phyloP scores from a whole-genome alignment of 257 asterid genomes.

The Plantago major region DNA sequence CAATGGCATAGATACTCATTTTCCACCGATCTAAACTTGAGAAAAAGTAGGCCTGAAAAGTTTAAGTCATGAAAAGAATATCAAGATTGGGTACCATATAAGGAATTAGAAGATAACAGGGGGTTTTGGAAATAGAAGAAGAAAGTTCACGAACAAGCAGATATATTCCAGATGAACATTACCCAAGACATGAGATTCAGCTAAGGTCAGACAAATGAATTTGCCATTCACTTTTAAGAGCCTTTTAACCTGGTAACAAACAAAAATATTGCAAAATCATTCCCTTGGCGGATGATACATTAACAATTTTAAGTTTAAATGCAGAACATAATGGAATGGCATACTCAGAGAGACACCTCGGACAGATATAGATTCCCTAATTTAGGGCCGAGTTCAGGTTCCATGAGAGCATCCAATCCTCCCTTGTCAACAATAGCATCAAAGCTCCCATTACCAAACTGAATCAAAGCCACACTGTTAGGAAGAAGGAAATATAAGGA shows the following conservation, averaged over 20 bases:
- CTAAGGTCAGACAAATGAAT: conserved; percentile 86
- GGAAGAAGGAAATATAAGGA: conserved; percentile 14
- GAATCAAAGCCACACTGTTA: conserved; percentile 25
- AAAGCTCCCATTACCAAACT: conserved; percentile 66
- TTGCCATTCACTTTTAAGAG: conserved; percentile 69
- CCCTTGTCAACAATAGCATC: conserved; percentile 82
- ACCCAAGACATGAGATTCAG: conserved; percentile 90
- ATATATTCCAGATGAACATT: conserved; percentile 23
- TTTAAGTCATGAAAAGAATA: conserved; percentile 12
- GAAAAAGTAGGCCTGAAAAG: conserved; percentile 63
- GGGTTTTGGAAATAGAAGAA: background rate
- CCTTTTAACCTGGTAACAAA: conserved; percentile 67
- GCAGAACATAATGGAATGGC: conserved; percentile 7
- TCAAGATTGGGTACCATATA: conserved; percentile 20
- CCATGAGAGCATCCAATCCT: conserved; percentile 99
- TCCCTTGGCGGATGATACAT: conserved; percentile 4
- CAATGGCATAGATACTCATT: conserved; percentile 57
- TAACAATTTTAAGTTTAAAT: background rate
- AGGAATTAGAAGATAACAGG: conserved; percentile 5
- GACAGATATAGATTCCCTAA: conserved; percentile 68
- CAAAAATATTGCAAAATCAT: conserved; percentile 19
- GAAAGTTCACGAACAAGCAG: background rate
- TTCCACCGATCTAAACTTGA: conserved; percentile 94
- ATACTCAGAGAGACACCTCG: conserved; percentile 48
- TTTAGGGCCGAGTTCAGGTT: conserved; percentile 74